phyloP scores from a whole-genome alignment of 306 rosid species.

The Rosa multiflora region DNA sequence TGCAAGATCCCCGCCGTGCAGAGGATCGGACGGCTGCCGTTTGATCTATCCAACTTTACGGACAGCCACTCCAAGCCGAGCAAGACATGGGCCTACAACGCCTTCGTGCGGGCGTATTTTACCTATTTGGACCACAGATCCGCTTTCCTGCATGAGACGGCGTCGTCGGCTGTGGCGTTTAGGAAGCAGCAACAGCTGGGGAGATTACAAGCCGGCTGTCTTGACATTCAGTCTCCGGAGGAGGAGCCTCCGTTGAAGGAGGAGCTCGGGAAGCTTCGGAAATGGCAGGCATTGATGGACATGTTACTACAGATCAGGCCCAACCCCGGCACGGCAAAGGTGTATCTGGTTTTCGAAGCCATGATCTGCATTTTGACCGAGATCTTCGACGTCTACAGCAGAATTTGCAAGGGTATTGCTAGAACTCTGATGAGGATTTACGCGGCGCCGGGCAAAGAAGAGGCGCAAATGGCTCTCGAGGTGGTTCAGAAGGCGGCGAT shows the following conservation, averaged over 20 bases:
- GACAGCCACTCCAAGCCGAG: conserved; percentile 27
- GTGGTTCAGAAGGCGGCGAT: conserved; percentile 49
- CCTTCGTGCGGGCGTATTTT: conserved; percentile 56
- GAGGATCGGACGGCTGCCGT: conserved; percentile 61
- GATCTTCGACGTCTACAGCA: conserved; percentile 57
- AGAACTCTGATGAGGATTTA: conserved; percentile 45
- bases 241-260: conserved; percentile 44
- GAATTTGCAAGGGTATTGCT: conserved; percentile 55
- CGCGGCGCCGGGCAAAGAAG: conserved; percentile 40
- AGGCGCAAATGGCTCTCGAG: conserved; percentile 48
- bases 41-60: conserved; percentile 62
- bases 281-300: conserved; percentile 53
- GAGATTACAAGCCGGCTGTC: not conserved
- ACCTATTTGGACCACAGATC: conserved; percentile 60
- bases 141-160: not conserved
- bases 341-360: conserved; percentile 57
- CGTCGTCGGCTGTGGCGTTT: not conserved
- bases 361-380: conserved; percentile 75
- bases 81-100: conserved; percentile 39
- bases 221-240: not conserved
- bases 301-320: conserved; percentile 60
- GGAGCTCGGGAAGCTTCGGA: conserved; percentile 48
- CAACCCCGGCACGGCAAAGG: not conserved
- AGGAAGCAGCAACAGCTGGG: not conserved
- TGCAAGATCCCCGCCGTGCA: conserved; percentile 44